Evolutionary conservation across 768 basidiomycete species (phyloP).

Genomic region (Dendrothele bispora): DNA sequence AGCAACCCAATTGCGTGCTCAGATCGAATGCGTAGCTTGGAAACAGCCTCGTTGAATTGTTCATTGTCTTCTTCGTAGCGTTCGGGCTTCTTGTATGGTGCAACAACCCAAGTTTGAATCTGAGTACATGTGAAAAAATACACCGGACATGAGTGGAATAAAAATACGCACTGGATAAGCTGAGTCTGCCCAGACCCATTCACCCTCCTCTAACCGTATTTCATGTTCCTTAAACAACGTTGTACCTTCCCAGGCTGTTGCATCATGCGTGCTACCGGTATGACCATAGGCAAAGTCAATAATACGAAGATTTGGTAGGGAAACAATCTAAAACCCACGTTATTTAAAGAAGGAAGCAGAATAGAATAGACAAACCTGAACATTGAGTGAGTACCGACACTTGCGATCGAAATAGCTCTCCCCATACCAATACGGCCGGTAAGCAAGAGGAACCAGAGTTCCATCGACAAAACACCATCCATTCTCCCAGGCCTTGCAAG

Average conservation of each 20-base stretch:
- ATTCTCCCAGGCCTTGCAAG: constrained; percentile 32
- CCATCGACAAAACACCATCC: constrained; percentile 40
- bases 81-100: constrained; percentile 29
- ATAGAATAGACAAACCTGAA: constrained; percentile 27
- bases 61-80: constrained; percentile 22
- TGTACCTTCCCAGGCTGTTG: constrained; percentile 27
- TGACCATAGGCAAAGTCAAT: constrained; percentile 31
- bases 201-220: constrained; percentile 20
- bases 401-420: constrained; percentile 39
- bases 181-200: constrained; percentile 39
- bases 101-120: constrained; percentile 21
- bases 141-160: too few species aligned
- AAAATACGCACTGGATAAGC: constrained; percentile 38
- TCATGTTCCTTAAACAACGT: constrained; percentile 16
- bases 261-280: constrained; percentile 32
- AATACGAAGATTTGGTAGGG: constrained; percentile 34
- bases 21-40: constrained; percentile 32
- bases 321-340: constrained; percentile 31
- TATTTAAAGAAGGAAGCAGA: too few species aligned
- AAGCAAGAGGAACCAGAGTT: constrained; percentile 32
- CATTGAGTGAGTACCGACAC: constrained; percentile 37
- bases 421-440: constrained; percentile 31
- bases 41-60: constrained; percentile 35
- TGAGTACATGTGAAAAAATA: constrained; percentile 6
- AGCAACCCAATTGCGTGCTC: constrained; percentile 41